Percentiles rank a stretch among this genome's conserved stretches.
Evolutionary conservation across 495 filamentous ascomycete species (phyloP).

Genomic region (Letharia lupina): DNA sequence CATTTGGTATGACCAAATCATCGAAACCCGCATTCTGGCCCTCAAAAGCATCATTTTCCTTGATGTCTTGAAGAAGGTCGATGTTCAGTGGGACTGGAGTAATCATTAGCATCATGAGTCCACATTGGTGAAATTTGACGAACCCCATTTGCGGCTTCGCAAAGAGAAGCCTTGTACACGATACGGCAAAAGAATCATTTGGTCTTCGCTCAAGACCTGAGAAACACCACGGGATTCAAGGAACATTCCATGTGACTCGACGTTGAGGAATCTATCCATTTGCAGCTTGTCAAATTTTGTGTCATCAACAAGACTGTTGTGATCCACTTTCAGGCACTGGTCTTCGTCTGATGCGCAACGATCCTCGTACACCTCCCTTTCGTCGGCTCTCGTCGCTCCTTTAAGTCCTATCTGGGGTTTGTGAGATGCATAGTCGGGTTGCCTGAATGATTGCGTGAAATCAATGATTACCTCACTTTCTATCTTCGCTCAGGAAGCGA

Average conservation of each 20-base stretch:
- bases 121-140: background rate
- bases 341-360: background rate
- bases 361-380: conserved; percentile 1
- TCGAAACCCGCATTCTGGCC: background rate
- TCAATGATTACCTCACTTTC: background rate
- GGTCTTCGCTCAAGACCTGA: background rate
- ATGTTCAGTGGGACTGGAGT: background rate
- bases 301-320: background rate
- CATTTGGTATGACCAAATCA: conserved; percentile 2
- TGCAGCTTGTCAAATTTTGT: background rate
- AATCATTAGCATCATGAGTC: background rate
- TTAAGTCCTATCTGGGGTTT: background rate
- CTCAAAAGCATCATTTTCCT: background rate
- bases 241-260: background rate
- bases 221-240: background rate
- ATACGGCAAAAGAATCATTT: background rate
- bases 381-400: background rate
- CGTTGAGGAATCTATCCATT: background rate
- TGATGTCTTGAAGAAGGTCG: background rate
- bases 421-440: background rate
- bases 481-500: background rate
- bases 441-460: background rate
- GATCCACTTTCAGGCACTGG: background rate
- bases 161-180: conserved; percentile 1
- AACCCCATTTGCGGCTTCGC: conserved; percentile 1